Percentiles rank a stretch among this genome's conserved stretches.
Evolutionary conservation across 106 monocot genomes (phyloP).

Genomic region (Allium cepa): DNA sequence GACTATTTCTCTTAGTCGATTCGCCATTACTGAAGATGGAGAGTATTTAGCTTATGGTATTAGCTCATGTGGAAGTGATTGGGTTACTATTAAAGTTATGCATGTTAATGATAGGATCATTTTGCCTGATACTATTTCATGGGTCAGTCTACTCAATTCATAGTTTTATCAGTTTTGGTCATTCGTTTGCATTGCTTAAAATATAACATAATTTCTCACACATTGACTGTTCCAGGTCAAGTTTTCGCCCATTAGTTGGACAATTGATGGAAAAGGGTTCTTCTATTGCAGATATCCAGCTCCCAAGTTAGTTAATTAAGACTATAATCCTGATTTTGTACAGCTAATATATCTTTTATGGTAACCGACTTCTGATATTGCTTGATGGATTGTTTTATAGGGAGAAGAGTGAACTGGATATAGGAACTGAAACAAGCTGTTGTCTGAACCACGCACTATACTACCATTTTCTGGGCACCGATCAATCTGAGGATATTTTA

Average conservation of each 20-base stretch:
- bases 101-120: slow-evolving; percentile 47
- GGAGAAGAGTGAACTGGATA: slow-evolving; percentile 53
- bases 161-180: not conserved
- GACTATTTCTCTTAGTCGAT: slow-evolving; percentile 47
- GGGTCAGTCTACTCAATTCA: slow-evolving; percentile 41
- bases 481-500: slow-evolving; percentile 87
- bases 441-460: slow-evolving; percentile 81
- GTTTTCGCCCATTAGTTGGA: slow-evolving; percentile 85
- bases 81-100: slow-evolving; percentile 85
- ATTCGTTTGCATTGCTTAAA: no score
- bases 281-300: slow-evolving; percentile 86
- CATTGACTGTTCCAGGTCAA: slow-evolving; percentile 47
- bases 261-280: slow-evolving; percentile 87
- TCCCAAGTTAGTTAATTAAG: slow-evolving; percentile 32
- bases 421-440: slow-evolving; percentile 85
- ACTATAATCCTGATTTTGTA: no score
- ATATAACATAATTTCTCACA: not conserved
- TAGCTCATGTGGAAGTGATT: slow-evolving; percentile 85
- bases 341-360: no score
- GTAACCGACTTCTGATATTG: no score
- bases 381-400: slow-evolving; percentile 15
- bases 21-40: slow-evolving; percentile 53
- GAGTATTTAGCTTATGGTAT: slow-evolving; percentile 76
- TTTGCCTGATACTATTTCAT: slow-evolving; percentile 54
- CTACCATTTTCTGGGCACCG: slow-evolving; percentile 88